Evolutionary conservation across 2,329 filamentous ascomycete genomes (phyloP).

Genomic region (Didymella sp.): DNA sequence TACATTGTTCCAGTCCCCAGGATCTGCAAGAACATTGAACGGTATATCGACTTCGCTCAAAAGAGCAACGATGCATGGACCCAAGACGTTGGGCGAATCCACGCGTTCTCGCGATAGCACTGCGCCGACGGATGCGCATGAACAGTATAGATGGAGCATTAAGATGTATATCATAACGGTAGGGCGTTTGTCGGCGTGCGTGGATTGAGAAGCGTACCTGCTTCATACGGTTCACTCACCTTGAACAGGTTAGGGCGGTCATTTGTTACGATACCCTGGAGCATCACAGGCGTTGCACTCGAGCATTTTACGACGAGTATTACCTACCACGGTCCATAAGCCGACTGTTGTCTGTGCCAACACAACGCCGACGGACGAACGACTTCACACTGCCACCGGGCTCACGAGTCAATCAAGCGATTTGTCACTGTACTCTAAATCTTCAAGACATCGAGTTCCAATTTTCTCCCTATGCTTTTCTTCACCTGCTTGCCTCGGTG

Average conservation of each 20-base stretch:
- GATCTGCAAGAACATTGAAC: slow-evolving; percentile 2
- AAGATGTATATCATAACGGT: slow-evolving; percentile 9
- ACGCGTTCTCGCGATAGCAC: not conserved
- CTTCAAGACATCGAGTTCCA: slow-evolving; percentile 27
- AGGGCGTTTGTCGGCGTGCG: slow-evolving; percentile 17
- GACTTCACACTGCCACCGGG: not conserved
- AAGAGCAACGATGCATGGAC: slow-evolving; percentile 4
- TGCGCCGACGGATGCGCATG: not conserved
- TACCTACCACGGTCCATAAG: slow-evolving; percentile 10
- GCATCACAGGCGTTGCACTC: slow-evolving; percentile 16
- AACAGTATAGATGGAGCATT: not conserved
- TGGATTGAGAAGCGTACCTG: slow-evolving; percentile 24
- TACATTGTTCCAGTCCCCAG: slow-evolving; percentile 11
- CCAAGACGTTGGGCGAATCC: slow-evolving; percentile 2
- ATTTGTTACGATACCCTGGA: slow-evolving; percentile 14
- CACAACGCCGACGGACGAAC: slow-evolving; percentile 21
- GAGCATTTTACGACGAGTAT: slow-evolving; percentile 20
- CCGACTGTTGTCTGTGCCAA: slow-evolving; percentile 22
- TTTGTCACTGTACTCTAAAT: slow-evolving; percentile 30
- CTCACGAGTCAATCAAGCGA: slow-evolving; percentile 6
- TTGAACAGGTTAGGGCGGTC: slow-evolving; percentile 18
- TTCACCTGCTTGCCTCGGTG: slow-evolving; percentile 6
- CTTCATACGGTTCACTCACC: slow-evolving; percentile 26
- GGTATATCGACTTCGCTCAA: not conserved
- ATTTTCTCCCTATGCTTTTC: slow-evolving; percentile 20